A percentile compares a stretch with the other conserved stretches of the same genome.
Conservation (phyloP, 768 basidiomycete genomes). For the Russula sp. region DNA sequence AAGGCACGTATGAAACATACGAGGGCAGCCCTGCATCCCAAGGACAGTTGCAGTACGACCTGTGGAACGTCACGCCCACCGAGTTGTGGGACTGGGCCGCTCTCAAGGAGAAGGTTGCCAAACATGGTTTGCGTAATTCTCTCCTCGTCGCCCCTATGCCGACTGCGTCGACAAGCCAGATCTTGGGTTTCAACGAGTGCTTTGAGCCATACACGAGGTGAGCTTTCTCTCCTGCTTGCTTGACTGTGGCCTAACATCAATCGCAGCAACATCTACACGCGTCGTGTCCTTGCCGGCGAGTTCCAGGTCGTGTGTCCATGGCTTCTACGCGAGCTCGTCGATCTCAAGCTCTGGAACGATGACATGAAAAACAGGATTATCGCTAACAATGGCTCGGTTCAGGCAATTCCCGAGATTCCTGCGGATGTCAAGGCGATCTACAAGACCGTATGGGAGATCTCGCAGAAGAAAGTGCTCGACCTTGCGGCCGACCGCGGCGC, state of each 20-base stretch:
- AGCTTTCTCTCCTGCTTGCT: constrained; percentile 12
- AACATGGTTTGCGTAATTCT: constrained; percentile 82
- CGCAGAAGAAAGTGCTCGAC: constrained; percentile 97
- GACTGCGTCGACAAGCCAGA: constrained; percentile 96
- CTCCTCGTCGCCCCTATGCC: constrained; percentile 96
- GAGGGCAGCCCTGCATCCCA: constrained; percentile 83
- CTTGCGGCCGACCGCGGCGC: constrained; percentile 98
- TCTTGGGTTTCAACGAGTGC: constrained; percentile 96
- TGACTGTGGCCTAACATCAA: not conserved
- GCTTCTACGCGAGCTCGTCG: constrained; percentile 96
- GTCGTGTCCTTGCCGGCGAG: constrained; percentile 97
- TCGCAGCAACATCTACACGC: constrained; percentile 91
- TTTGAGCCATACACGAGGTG: constrained; percentile 97
- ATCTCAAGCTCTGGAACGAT: constrained; percentile 93
- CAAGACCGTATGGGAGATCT: constrained; percentile 99
- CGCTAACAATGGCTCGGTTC: constrained; percentile 85
- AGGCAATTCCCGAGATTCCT: constrained; percentile 84
- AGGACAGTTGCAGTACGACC: constrained; percentile 87
- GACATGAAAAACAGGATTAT: constrained; percentile 99
- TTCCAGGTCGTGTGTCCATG: constrained; percentile 99
- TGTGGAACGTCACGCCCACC: constrained; percentile 87
- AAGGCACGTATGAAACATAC: constrained; percentile 85
- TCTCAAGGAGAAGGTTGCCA: constrained; percentile 80
- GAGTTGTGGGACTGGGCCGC: constrained; percentile 91
- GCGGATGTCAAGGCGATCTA: constrained; percentile 94